A percentile compares a stretch with the other conserved stretches of the same genome.
phyloP scores from a whole-genome alignment of 2,329 filamentous ascomycete species.

The Aspergillus pseudoterreus region DNA sequence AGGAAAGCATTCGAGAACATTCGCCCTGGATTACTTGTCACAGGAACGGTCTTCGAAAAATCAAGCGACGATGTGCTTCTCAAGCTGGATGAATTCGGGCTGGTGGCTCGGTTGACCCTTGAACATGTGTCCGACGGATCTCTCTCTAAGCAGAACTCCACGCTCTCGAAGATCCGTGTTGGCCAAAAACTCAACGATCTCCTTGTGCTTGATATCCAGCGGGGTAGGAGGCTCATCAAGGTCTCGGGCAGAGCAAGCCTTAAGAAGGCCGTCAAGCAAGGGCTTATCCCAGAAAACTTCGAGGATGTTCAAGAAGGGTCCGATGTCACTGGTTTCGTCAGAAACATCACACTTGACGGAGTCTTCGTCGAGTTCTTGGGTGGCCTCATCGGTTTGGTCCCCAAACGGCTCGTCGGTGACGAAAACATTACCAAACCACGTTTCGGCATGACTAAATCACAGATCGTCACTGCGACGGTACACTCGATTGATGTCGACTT shows the following conservation, averaged over 20 bases:
- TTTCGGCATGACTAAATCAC: conserved; percentile 74
- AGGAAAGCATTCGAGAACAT: conserved; percentile 68
- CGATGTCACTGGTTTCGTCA: conserved; percentile 73
- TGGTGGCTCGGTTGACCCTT: conserved; percentile 74
- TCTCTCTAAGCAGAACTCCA: conserved; percentile 68
- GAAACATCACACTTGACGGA: conserved; percentile 75
- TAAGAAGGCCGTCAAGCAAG: conserved; percentile 68
- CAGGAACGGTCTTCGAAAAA: conserved; percentile 77
- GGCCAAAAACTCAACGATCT: conserved; percentile 79
- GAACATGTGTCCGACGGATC: conserved; percentile 85
- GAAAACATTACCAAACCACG: conserved; percentile 64
- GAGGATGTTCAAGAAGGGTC: conserved; percentile 68
- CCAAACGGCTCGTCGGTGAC: conserved; percentile 71
- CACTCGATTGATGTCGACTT: conserved; percentile 67
- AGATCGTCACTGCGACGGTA: conserved; percentile 71
- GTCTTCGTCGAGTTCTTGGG: conserved; percentile 87
- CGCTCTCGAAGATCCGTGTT: conserved; percentile 75
- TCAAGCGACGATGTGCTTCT: conserved; percentile 71
- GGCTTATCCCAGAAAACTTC: conserved; percentile 67
- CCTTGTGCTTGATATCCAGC: conserved; percentile 82
- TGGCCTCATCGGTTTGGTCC: conserved; percentile 71
- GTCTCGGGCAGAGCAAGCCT: conserved; percentile 82
- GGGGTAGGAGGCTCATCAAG: conserved; percentile 69
- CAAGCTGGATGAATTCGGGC: conserved; percentile 67
- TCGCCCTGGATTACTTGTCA: conserved; percentile 68